Evolutionary conservation across 371 early-diverging fungal species (phyloP), one percentile per base, ranked within the genome.

Genomic region (Mucor velutinosus): DNA sequence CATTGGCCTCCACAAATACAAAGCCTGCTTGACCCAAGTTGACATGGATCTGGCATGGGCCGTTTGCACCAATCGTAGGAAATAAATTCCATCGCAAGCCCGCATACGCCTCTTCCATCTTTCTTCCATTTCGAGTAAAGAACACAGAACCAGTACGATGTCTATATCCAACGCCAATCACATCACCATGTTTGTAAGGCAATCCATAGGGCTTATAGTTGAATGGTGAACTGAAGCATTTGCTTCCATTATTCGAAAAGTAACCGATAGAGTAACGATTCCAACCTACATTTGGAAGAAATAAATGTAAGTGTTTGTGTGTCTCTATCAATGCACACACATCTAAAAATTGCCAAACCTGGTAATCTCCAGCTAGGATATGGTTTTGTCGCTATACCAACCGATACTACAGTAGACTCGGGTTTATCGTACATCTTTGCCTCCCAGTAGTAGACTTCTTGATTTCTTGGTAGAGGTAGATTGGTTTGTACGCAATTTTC

Each of bases 401-500:
- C 78, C 14, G 88, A 79, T 30, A 91, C 84, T 15, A 74, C 80
- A 2, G 92, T 91, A 15, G 72, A 70, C 2, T 72, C 77, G 32
- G 89, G 87, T 55, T 86, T 88, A 70, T 88, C 89, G 80, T 80
- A 88, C 87, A 91, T 86, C 75, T 94, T 91, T 53, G 88, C 76
- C 72, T 90, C 92, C 86, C 89, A 91, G 60, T 91, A 91, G 70
- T 89, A 89, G 0, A 90, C 88, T 61, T 91, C 90, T 80, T 92
- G 92, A 30, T 85, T 81, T 69, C 87, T 88, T 29, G 94, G 93
- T 47, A 94, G 69, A 5, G 94, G 94, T 56, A 94, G 67, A 69
- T 94, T 94, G 19, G 94, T 92, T 71, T 92, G 93, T 45, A 93
- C 87, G 67, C 88, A 91, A 32, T 87, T 87, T 68, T 92, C 93